Conservation (phyloP, 140 eudicot species). For the Flaveria floridana region DNA sequence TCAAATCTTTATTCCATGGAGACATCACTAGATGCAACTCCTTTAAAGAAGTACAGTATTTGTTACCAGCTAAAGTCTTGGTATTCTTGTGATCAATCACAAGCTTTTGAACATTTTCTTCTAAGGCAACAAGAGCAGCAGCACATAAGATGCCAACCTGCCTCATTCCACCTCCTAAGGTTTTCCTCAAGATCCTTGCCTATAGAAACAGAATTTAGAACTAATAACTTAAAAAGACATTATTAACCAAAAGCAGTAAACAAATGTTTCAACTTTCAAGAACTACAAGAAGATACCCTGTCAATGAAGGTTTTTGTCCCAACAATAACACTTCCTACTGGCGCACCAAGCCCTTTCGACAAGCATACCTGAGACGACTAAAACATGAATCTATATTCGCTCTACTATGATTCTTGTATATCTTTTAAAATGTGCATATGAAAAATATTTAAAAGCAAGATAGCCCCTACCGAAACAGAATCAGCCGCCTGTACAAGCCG, state of each 20-base stretch:
- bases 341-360: constrained; percentile 94
- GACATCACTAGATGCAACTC: not conserved
- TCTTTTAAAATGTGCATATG: not conserved
- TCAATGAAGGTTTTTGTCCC: constrained; percentile 68
- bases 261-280: constrained; percentile 1
- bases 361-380: constrained; percentile 56
- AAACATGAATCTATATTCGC: not conserved
- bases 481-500: constrained; percentile 95
- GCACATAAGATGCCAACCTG: constrained; percentile 89
- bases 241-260: not conserved
- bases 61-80: constrained; percentile 71
- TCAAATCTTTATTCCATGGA: not conserved
- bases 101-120: constrained; percentile 74
- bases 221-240: not conserved
- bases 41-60: not conserved
- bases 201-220: constrained; percentile 18
- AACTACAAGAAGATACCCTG: constrained; percentile 45
- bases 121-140: constrained; percentile 81
- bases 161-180: constrained; percentile 97
- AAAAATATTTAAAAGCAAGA: not conserved
- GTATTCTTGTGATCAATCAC: constrained; percentile 80
- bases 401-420: not conserved
- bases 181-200: constrained; percentile 88
- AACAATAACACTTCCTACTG: constrained; percentile 80
- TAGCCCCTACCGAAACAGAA: constrained; percentile 63